A percentile compares a stretch with the other conserved stretches of the same genome.
Conservation (phyloP, 768 basidiomycete species). For the Rhizopogon vinicolor region DNA sequence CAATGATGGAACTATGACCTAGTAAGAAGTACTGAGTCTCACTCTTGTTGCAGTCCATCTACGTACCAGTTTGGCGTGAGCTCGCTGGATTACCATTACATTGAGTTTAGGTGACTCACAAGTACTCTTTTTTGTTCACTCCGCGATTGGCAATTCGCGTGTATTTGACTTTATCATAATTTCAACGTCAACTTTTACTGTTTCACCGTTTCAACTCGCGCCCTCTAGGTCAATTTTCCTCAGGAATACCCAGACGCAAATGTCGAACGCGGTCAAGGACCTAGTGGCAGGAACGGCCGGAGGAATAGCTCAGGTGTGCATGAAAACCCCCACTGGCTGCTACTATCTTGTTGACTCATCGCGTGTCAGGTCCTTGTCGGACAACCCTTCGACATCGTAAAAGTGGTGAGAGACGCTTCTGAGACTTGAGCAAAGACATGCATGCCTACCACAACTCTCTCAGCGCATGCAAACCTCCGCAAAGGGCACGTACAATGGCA, state of each 20-base stretch:
- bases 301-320: constrained; percentile 75
- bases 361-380: constrained; percentile 72
- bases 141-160: constrained; percentile 2
- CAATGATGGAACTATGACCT: background rate
- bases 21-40: background rate
- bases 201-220: background rate
- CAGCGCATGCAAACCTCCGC: constrained; percentile 95
- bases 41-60: background rate
- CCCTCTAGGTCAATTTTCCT: background rate
- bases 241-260: constrained; percentile 12
- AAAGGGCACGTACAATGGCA: constrained; percentile 83
- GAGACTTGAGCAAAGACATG: background rate
- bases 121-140: constrained; percentile 9
- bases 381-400: constrained; percentile 96
- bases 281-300: constrained; percentile 88
- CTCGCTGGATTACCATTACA: background rate
- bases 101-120: too few relatives aligned
- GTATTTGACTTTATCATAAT: background rate
- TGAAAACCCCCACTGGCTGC: background rate
- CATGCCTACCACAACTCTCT: constrained; percentile 9
- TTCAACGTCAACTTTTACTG: background rate
- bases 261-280: constrained; percentile 74
- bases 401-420: constrained; percentile 64
- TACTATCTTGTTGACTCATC: constrained; percentile 2
- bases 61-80: background rate